A percentile compares a stretch with the other conserved stretches of the same genome.
phyloP scores from a whole-genome alignment of 306 rosid species.

The Datisca glomerata region DNA sequence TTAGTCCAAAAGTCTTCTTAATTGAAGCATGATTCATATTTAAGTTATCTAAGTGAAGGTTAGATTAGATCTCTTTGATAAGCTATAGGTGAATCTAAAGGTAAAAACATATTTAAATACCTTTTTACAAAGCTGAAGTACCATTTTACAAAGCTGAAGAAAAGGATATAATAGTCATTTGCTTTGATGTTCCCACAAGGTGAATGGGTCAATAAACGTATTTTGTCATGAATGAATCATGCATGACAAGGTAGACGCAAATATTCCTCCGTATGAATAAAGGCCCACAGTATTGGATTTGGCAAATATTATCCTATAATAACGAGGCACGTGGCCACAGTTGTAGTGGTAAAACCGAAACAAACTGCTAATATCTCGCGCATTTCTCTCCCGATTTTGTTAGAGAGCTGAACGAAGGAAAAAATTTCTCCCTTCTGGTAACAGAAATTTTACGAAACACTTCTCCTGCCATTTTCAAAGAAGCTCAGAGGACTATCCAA shows the following conservation, averaged over 20 bases:
- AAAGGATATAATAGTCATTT: not conserved
- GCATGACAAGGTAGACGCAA: not conserved
- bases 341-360: constrained; percentile 3
- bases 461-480: too few species aligned
- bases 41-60: too few species aligned
- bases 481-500: too few species aligned
- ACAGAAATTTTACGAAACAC: too few species aligned
- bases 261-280: not conserved
- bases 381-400: constrained; percentile 25
- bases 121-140: too few species aligned
- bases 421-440: too few species aligned
- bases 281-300: not conserved
- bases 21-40: too few species aligned
- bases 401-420: too few species aligned
- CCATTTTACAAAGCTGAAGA: not conserved
- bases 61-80: too few species aligned
- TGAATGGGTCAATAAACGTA: not conserved
- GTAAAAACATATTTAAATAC: not conserved
- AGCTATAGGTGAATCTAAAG: too few species aligned
- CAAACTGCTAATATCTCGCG: not conserved
- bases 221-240: not conserved
- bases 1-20: too few species aligned
- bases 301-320: not conserved
- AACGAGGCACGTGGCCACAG: not conserved
- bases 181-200: not conserved